These are phyloP conservation scores for Lactarius psammicola DNA, from an alignment of 768 basidiomycete species.

Conservation along the genomic window DNA sequence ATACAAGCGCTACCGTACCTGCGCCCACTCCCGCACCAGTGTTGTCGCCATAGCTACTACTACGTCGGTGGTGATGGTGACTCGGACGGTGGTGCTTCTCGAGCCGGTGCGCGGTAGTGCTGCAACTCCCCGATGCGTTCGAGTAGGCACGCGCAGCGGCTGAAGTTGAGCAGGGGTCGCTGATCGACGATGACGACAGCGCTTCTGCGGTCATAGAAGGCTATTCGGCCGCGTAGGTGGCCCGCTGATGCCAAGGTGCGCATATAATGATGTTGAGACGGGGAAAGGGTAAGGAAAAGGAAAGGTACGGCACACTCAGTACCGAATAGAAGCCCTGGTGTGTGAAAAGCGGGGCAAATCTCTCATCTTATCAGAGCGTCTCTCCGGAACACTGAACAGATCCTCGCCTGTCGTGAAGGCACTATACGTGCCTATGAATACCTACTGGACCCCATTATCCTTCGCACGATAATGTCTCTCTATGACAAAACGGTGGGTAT, in stretches of 20 bases:
- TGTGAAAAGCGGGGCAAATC: background rate
- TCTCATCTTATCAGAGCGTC: slow-evolving; percentile 40
- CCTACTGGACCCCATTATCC: slow-evolving; percentile 41
- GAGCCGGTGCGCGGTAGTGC: slow-evolving; percentile 38
- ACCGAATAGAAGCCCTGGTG: background rate
- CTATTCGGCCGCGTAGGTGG: slow-evolving; percentile 31
- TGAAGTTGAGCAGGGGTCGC: slow-evolving; percentile 44
- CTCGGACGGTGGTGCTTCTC: background rate
- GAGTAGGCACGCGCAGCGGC: slow-evolving; percentile 41
- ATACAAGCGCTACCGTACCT: slow-evolving; percentile 39
- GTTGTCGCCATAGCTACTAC: slow-evolving; percentile 21
- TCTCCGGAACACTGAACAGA: slow-evolving; percentile 40
- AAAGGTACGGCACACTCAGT: slow-evolving; percentile 33
- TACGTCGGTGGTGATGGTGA: background rate
- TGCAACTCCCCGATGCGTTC: slow-evolving; percentile 38
- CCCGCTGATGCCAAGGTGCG: slow-evolving; percentile 33
- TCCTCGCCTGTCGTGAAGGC: slow-evolving; percentile 45
- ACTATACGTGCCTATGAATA: slow-evolving; percentile 44
- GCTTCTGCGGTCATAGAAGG: slow-evolving; percentile 5
- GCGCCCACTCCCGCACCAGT: slow-evolving; percentile 24
- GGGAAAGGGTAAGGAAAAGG: background rate
- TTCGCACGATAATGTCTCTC: slow-evolving; percentile 29
- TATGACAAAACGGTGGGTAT: slow-evolving; percentile 35
- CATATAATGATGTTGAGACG: background rate
- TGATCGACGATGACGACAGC: slow-evolving; percentile 30